Evolutionary conservation across 257 asterid genomes (phyloP).

Genomic region (Paulownia fortunei): DNA sequence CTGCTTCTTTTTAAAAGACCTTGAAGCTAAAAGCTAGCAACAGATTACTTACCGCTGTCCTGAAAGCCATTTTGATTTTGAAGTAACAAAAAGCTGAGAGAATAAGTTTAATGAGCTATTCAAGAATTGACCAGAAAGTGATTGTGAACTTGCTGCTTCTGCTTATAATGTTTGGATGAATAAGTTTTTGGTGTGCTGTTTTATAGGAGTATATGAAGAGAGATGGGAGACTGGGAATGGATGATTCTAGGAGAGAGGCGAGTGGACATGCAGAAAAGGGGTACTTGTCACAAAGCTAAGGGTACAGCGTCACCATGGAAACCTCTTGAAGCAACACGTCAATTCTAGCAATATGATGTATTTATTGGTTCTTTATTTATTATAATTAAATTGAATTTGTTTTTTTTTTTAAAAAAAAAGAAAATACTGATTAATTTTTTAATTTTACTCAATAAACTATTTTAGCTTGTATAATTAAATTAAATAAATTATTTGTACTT

Average conservation of each 20-base stretch:
- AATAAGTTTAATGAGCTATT: neutral
- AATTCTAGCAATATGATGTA: neutral
- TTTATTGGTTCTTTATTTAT: no score
- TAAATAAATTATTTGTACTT: no score
- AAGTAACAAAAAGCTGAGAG: neutral
- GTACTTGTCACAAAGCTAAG: slow-evolving; percentile 28
- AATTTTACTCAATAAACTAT: no score
- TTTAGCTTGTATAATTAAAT: no score
- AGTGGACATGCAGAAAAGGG: slow-evolving; percentile 14
- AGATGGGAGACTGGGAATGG: neutral
- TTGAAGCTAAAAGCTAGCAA: neutral
- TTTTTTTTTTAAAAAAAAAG: no score
- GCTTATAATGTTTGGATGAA: neutral
- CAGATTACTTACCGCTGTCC: slow-evolving; percentile 27
- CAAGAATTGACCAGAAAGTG: neutral
- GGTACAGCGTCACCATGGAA: slow-evolving; percentile 23
- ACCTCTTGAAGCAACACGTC: slow-evolving; percentile 40
- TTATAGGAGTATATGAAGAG: neutral
- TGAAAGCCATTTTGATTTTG: slow-evolving; percentile 39
- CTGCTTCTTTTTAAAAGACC: neutral
- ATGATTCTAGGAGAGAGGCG: slow-evolving; percentile 33
- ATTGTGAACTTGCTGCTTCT: neutral
- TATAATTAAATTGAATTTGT: no score
- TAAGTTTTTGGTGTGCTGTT: neutral
- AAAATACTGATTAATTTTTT: no score